Base-by-base conservation (phyloP, 345 rosid genomes). In the Eucalyptus leucophloia region DNA sequence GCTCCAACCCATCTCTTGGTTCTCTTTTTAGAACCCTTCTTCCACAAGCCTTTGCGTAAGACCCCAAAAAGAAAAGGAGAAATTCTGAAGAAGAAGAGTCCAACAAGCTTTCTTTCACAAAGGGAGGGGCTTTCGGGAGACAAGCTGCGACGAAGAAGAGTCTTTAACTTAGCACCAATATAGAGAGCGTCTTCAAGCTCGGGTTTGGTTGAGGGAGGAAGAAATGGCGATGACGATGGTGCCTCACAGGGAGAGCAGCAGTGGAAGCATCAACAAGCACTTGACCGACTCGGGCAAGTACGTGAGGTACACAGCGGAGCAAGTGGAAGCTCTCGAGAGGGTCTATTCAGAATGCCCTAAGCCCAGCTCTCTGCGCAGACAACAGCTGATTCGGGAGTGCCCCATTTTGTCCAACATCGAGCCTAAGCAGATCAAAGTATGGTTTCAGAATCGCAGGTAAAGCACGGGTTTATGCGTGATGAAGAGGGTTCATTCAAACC, bases 341-440 rank as follows among this genome's bases (percentile, higher is more conserved):
- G 99, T 97, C 62, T 98, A 98, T 86, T 67, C 96, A 21, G 99
- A 98, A 94, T 98, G 99, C 92, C 99, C 99, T 26, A 98, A 98
- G 91, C 99, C 99, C 23, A 98, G 98, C 88, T 98, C 99, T 69
- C 90, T 98, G 92, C 94, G 99, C 13, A 94, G 99, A 91, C 99
- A 97, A 90, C 99, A 98, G 93, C 92, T 98, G 91, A 96, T 98
- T 89, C 95, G 99, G 40, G 99, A 98, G 91, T 98, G 99, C 91
- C 99, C 99, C 91, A 96, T 97, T 93, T 94, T 98, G 90, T 90
- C 97, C 90, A 95, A 98, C 94, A 96, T 98, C 86, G 99, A 98
- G 91, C 98, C 99, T 67, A 98, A 97, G 94, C 99, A 98, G 95
- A 98, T 98, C 97, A 98, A 98, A 95, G 99, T 98, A 90, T 98